Conservation (phyloP, 1,284 basidiomycete species). For the Pseudozyma thailandica region DNA sequence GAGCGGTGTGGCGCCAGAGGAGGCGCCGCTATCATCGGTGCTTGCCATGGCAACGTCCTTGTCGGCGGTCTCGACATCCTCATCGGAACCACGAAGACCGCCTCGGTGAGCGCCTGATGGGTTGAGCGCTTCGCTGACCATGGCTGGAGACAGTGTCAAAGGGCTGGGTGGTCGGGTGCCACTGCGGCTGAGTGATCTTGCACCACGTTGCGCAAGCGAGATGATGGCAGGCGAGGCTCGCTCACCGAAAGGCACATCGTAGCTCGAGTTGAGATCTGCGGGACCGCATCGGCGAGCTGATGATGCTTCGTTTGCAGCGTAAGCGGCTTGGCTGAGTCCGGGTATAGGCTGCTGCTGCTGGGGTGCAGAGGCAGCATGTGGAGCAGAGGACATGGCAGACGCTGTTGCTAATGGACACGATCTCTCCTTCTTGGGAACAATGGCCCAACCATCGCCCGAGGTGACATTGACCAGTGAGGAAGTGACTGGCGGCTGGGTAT, state of each 20-base stretch:
- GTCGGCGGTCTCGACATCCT: conserved; percentile 29
- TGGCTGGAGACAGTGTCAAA: conserved; percentile 20
- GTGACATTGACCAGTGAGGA: conserved; percentile 29
- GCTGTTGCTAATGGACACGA: not conserved
- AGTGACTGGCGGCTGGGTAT: conserved; percentile 34
- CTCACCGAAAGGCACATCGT: conserved; percentile 48
- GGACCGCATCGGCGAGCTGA: conserved; percentile 40
- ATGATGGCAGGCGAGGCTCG: conserved; percentile 47
- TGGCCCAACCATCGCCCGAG: conserved; percentile 41
- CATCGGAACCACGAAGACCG: conserved; percentile 48
- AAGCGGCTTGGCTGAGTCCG: conserved; percentile 25
- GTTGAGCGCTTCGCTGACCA: conserved; percentile 20
- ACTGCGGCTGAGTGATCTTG: conserved; percentile 29
- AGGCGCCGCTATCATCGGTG: conserved; percentile 10
- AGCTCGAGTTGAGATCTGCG: conserved; percentile 16
- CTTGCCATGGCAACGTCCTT: conserved; percentile 24
- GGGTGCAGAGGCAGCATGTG: conserved; percentile 3
- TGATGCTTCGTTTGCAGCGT: conserved; percentile 29
- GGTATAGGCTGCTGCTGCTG: conserved; percentile 9
- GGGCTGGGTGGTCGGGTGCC: conserved; percentile 30
- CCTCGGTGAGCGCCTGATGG: conserved; percentile 47
- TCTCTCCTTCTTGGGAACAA: conserved; percentile 27
- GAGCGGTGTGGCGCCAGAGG: conserved; percentile 37
- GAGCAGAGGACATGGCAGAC: not conserved
- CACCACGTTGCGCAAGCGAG: conserved; percentile 32